These are phyloP conservation scores for Carex pumila DNA, from an alignment of 176 grass and related monocot species.

Conservation along the genomic window DNA sequence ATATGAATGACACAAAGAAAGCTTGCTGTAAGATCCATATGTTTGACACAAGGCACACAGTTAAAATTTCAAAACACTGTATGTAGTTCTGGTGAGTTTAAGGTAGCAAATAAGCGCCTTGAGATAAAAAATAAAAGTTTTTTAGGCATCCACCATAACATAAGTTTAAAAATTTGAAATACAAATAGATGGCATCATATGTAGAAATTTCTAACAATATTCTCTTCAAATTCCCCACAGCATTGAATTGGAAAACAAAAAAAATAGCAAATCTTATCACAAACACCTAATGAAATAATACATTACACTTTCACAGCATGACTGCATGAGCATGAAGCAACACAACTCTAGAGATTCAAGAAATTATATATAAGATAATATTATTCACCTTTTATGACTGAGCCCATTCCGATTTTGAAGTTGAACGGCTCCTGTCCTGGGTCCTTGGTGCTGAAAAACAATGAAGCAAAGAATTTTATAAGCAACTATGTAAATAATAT, in stretches of 20 bases:
- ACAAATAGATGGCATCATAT: not conserved
- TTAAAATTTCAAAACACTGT: not conserved
- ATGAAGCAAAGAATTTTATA: not conserved
- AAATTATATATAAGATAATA: not conserved
- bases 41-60: not conserved
- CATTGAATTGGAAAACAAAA: not conserved
- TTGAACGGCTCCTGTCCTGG: conserved; percentile 79
- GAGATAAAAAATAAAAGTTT: not conserved
- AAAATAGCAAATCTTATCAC: not conserved
- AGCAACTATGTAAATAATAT: not conserved
- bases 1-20: not conserved
- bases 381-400: conserved; percentile 77
- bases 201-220: not conserved
- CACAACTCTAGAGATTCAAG: not conserved
- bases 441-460: conserved; percentile 81
- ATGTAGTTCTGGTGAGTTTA: not conserved
- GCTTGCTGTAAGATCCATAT: not conserved
- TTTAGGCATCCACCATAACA: not conserved
- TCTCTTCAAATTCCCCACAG: not conserved
- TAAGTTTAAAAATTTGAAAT: not conserved
- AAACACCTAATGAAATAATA: not conserved
- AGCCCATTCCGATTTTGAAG: conserved; percentile 77
- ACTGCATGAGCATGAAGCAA: not conserved
- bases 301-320: not conserved
- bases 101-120: not conserved